These are phyloP conservation scores for Tylopilus felleus DNA, from an alignment of 768 basidiomycete genomes.

Conservation along the genomic window DNA sequence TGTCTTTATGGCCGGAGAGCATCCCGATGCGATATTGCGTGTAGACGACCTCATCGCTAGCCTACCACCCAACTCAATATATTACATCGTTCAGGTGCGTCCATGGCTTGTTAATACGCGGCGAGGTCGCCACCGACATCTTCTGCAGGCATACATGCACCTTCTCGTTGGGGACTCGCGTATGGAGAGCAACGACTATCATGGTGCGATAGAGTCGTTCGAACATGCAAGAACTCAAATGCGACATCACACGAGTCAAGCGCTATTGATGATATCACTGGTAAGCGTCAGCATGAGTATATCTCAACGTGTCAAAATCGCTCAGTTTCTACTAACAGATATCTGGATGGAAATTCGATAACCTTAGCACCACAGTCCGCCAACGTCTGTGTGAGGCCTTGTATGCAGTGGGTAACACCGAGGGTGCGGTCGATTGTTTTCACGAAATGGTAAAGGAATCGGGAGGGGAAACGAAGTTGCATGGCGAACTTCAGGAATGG, in stretches of 20 bases:
- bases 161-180: background rate
- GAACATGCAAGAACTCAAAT: background rate
- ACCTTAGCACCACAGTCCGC: background rate
- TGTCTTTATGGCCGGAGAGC: background rate
- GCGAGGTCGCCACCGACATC: background rate
- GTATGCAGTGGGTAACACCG: background rate
- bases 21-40: background rate
- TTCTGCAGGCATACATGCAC: background rate
- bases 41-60: background rate
- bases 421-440: background rate
- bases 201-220: background rate
- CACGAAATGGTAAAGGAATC: background rate
- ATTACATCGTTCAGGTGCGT: background rate
- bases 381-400: background rate
- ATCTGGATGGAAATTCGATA: background rate
- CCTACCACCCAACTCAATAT: background rate
- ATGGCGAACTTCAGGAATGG: background rate
- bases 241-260: background rate
- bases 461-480: background rate
- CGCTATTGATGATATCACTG: background rate
- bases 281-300: background rate
- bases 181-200: background rate
- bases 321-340: background rate
- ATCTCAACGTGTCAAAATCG: background rate
- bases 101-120: background rate